Percentiles rank a stretch among this genome's conserved stretches.
phyloP scores from a whole-genome alignment of 495 filamentous ascomycete genomes.

The Daldinia concentrica region DNA sequence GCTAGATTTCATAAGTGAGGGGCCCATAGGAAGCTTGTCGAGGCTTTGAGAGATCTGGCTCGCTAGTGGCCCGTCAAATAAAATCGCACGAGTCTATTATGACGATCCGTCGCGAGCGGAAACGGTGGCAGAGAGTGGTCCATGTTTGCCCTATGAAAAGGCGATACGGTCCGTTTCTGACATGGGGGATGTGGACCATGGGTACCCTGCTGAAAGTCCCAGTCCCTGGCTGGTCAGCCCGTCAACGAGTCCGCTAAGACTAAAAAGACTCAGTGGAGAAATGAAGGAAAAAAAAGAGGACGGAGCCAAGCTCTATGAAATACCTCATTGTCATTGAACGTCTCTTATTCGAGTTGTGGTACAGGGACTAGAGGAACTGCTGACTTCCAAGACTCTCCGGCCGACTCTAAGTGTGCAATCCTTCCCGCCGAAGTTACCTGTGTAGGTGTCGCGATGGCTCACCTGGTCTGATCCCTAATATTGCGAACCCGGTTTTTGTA shows the following conservation, averaged over 20 bases:
- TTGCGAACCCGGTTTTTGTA: slow-evolving; percentile 34
- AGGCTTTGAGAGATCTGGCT: slow-evolving; percentile 40
- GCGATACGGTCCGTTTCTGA: slow-evolving; percentile 45
- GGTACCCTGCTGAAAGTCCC: slow-evolving; percentile 45
- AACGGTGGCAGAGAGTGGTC: slow-evolving; percentile 47
- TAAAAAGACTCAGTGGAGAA: slow-evolving; percentile 43
- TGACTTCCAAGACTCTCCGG: slow-evolving; percentile 34
- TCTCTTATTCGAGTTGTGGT: slow-evolving; percentile 35
- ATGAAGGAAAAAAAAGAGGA: not conserved
- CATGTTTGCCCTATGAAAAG: slow-evolving; percentile 49
- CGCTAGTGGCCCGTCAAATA: slow-evolving; percentile 46
- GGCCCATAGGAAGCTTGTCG: slow-evolving; percentile 36
- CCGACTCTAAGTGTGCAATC: slow-evolving; percentile 31
- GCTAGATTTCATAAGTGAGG: slow-evolving; percentile 39
- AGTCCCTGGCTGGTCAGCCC: slow-evolving; percentile 43
- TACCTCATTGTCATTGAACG: slow-evolving; percentile 47
- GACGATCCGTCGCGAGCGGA: slow-evolving; percentile 45
- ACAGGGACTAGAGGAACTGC: slow-evolving; percentile 31
- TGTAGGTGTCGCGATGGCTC: slow-evolving; percentile 37
- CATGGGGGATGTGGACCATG: slow-evolving; percentile 45
- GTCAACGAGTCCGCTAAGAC: slow-evolving; percentile 41
- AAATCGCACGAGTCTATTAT: slow-evolving; percentile 42
- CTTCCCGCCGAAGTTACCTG: slow-evolving; percentile 43
- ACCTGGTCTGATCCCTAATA: slow-evolving; percentile 42
- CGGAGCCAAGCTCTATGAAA: slow-evolving; percentile 38